Percentiles rank a stretch among this genome's conserved stretches.
Evolutionary conservation across 352 stramenopile species (phyloP).

Genomic region (Elongisporangium undulatum): DNA sequence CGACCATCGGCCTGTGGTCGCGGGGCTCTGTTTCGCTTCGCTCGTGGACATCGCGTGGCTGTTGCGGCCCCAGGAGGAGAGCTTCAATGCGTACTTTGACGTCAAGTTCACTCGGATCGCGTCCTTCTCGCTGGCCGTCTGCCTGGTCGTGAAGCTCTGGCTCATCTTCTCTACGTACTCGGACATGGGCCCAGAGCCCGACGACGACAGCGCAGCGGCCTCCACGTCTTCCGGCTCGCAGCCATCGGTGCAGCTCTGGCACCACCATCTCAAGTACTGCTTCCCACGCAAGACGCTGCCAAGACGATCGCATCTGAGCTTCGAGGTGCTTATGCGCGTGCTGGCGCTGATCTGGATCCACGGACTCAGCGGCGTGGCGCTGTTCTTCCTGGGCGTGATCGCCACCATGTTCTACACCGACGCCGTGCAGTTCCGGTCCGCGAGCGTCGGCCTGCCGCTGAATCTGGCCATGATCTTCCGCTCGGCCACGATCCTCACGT

Average conservation of each 20-base stretch:
- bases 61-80: slow-evolving; percentile 50
- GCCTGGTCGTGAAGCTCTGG: slow-evolving; percentile 51
- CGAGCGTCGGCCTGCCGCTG: slow-evolving; percentile 47
- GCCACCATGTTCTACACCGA: slow-evolving; percentile 34
- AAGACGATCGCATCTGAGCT: slow-evolving; percentile 46
- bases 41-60: slow-evolving; percentile 61
- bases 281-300: slow-evolving; percentile 70
- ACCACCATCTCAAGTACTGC: slow-evolving; percentile 45
- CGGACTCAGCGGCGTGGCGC: slow-evolving; percentile 38
- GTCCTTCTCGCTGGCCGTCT: slow-evolving; percentile 26
- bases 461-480: slow-evolving; percentile 63
- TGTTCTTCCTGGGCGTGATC: slow-evolving; percentile 48
- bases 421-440: slow-evolving; percentile 43
- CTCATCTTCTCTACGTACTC: slow-evolving; percentile 70
- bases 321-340: slow-evolving; percentile 68
- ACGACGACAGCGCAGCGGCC: slow-evolving; percentile 14
- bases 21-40: slow-evolving; percentile 39
- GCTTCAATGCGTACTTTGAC: slow-evolving; percentile 63
- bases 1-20: slow-evolving; percentile 51
- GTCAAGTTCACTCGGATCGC: slow-evolving; percentile 37
- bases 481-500: slow-evolving; percentile 41
- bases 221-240: slow-evolving; percentile 8
- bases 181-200: slow-evolving; percentile 37
- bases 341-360: slow-evolving; percentile 71
- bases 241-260: slow-evolving; percentile 33